These are phyloP conservation scores for Brassica cretica DNA, from an alignment of 345 rosid genomes.

Conservation along the genomic window DNA sequence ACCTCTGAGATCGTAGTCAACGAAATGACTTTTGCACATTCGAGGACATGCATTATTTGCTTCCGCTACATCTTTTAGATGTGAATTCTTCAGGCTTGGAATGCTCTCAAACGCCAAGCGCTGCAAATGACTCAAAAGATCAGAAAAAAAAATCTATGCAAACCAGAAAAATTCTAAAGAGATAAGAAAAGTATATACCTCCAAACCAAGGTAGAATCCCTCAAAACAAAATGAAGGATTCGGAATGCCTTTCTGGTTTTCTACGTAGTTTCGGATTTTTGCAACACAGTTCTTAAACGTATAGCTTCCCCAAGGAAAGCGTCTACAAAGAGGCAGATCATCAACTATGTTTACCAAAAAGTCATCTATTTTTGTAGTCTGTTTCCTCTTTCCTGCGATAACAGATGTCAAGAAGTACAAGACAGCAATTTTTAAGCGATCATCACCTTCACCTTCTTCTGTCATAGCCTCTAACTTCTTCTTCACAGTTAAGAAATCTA, in stretches of 20 bases:
- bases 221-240: neutral
- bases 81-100: neutral
- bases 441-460: neutral
- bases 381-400: neutral
- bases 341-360: neutral
- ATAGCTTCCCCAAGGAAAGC: neutral
- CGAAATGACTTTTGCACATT: neutral
- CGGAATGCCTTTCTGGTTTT: neutral
- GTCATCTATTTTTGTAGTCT: neutral
- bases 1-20: neutral
- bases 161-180: neutral
- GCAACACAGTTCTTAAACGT: neutral
- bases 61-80: neutral
- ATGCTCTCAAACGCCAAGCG: neutral
- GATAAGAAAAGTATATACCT: too few species aligned
- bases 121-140: neutral
- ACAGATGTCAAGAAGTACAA: neutral
- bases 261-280: neutral
- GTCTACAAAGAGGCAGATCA: neutral
- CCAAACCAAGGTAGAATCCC: too few species aligned
- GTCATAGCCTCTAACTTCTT: neutral
- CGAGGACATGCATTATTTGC: neutral
- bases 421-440: neutral
- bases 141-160: neutral
- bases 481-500: neutral